Evolutionary conservation across 768 basidiomycete genomes (phyloP), one percentile per base, ranked within the genome.

Genomic region (Calocybe indica): DNA sequence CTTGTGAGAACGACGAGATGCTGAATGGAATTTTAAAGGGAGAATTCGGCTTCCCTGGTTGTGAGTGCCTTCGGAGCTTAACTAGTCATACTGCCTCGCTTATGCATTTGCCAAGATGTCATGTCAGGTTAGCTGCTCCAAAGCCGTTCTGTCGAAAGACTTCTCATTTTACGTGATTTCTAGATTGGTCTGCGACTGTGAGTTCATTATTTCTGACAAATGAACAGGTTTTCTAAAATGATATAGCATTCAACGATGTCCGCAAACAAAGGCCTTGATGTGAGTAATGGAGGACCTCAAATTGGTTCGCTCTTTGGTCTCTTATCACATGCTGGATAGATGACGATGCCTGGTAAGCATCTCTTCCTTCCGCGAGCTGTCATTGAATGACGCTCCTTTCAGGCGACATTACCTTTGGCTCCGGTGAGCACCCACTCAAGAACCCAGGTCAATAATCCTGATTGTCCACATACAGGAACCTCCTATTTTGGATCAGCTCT

Each of bases 151-250:
- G 28, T 15, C 13, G 7, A 29, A 10, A 49, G 37, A 43, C 11
- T 7, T 40, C 37, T 7, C 12, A n/a, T 15, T 35, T n/a, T 13
- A 13, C 30, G n/a, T 6, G 14, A 30, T 37, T 12, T 37, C 1
- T 42, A 73, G 85, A 87, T 57, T 87, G 83, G 85, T 62, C 68
- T 54, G 85, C 79, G n/a, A 84, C 82, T 3, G 68, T 70, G 52
- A 52, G 60, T 40, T 7, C 6, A n/a, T 22, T 22, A 28, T 7
- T n/a, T 31, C 10, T 40, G 22, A 29, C 12, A n/a, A 14, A n/a
- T 37, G 6, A n/a, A 33, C 14, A 30, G 11, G 31, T 32, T 40
- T 15, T 42, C 12, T 13, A 35, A 28, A 37, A 11, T 22, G n/a
- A n/a, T 15, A 28, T 7, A 68, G 66, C 75, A 79, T 51, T 78